These are phyloP conservation scores for Penicillium sp. DNA, from an alignment of 2,329 filamentous ascomycete genomes.

Conservation along the genomic window DNA sequence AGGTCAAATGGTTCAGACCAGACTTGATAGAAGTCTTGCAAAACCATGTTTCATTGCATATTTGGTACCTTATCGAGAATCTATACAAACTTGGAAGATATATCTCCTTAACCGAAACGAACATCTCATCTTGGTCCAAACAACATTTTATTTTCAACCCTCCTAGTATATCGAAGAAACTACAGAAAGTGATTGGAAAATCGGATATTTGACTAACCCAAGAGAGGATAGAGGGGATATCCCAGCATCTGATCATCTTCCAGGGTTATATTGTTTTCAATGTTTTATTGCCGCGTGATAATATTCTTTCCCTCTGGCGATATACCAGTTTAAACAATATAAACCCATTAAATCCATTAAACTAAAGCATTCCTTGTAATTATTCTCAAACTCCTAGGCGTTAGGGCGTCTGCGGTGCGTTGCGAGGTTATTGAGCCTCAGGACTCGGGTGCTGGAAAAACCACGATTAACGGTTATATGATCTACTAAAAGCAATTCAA, in stretches of 20 bases:
- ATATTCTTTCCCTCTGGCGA: too few species aligned
- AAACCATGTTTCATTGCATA: background rate
- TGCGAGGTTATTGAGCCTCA: conserved; percentile 2
- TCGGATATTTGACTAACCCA: background rate
- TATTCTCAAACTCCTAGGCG: background rate
- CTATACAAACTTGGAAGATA: background rate
- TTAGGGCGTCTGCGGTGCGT: background rate
- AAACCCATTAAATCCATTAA: background rate
- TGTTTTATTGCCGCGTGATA: background rate
- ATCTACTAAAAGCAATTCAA: background rate
- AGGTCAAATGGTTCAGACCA: too few species aligned
- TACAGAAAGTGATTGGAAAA: background rate
- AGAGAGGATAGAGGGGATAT: background rate
- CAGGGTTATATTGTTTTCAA: background rate
- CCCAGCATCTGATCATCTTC: background rate
- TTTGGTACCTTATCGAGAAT: background rate
- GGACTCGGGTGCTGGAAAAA: background rate
- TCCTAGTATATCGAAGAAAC: background rate
- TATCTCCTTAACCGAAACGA: background rate
- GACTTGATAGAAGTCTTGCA: background rate
- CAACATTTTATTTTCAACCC: background rate
- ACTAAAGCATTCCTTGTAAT: background rate
- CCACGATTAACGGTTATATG: background rate
- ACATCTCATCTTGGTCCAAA: background rate
- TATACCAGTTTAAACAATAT: too few species aligned